Conservation (phyloP, 441 rosid species). For the Croton setiger region DNA sequence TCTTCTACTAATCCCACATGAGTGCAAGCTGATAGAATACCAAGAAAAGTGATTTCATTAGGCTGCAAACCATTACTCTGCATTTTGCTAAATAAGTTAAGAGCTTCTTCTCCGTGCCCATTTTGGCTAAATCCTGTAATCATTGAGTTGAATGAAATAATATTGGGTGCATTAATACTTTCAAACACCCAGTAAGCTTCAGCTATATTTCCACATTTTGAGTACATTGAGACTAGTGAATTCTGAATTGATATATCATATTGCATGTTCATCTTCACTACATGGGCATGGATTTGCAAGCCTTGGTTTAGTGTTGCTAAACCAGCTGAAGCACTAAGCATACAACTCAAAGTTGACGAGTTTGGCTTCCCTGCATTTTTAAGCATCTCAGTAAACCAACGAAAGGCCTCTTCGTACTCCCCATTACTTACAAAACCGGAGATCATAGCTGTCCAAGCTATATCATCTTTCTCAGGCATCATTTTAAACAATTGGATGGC, state of each 20-base stretch:
- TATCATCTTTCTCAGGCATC: constrained; percentile 63
- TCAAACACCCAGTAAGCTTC: constrained; percentile 51
- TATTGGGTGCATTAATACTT: constrained; percentile 41
- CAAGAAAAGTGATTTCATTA: constrained; percentile 57
- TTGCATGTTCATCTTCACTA: constrained; percentile 42
- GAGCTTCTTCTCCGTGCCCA: constrained; percentile 54
- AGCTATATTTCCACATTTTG: constrained; percentile 58
- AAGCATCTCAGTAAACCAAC: constrained; percentile 54
- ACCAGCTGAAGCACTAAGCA: constrained; percentile 67
- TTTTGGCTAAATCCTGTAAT: constrained; percentile 67
- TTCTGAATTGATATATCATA: constrained; percentile 51
- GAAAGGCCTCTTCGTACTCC: constrained; percentile 50
- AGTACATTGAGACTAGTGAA: constrained; percentile 72
- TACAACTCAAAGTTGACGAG: constrained; percentile 52
- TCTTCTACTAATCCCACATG: constrained; percentile 60
- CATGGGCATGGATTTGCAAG: constrained; percentile 51
- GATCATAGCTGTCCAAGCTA: constrained; percentile 72
- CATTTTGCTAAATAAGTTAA: constrained; percentile 43
- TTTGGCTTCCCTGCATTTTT: constrained; percentile 41
- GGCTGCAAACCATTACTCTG: constrained; percentile 45
- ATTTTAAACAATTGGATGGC: constrained; percentile 50
- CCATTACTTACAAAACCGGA: constrained; percentile 60
- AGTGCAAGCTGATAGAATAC: constrained; percentile 62
- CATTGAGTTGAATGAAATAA: constrained; percentile 64
- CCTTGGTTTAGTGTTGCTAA: constrained; percentile 53